Evolutionary conservation across 805 yeast species (phyloP).

Genomic region (Ogataea methanolica): DNA sequence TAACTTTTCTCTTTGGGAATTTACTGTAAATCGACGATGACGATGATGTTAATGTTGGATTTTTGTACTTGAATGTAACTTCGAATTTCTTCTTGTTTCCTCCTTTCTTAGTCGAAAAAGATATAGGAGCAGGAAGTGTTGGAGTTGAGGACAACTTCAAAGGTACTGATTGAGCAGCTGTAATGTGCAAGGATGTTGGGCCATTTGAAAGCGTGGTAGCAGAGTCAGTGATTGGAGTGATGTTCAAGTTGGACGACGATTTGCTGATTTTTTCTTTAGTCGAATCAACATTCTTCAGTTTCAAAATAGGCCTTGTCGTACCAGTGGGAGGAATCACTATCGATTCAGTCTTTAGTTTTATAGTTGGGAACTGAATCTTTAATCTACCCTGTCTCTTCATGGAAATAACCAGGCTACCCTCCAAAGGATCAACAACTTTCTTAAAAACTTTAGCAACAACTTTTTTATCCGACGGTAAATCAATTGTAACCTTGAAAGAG

Average conservation of each 20-base stretch:
- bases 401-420: constrained; percentile 41
- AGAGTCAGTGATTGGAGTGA: neutral
- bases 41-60: neutral
- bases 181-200: constrained; percentile 1
- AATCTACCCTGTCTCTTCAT: constrained; percentile 58
- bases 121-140: neutral
- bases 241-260: too few species aligned
- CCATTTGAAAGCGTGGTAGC: neutral
- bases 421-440: constrained; percentile 10
- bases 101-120: neutral
- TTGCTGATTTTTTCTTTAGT: constrained; percentile 1
- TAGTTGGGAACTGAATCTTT: constrained; percentile 43
- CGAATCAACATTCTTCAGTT: constrained; percentile 11
- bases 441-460: constrained; percentile 50
- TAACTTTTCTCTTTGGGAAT: constrained; percentile 13
- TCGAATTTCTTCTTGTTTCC: constrained; percentile 8
- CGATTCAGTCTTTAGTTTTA: constrained; percentile 22
- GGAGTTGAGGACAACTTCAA: neutral
- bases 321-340: constrained; percentile 1
- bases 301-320: constrained; percentile 12
- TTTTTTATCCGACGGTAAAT: constrained; percentile 64
- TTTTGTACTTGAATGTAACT: constrained; percentile 14
- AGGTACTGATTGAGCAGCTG: neutral
- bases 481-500: constrained; percentile 55
- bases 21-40: neutral